A percentile compares a stretch with the other conserved stretches of the same genome.
Conservation (phyloP, 352 stramenopile species). For the Salisapilia sapeloensis region DNA sequence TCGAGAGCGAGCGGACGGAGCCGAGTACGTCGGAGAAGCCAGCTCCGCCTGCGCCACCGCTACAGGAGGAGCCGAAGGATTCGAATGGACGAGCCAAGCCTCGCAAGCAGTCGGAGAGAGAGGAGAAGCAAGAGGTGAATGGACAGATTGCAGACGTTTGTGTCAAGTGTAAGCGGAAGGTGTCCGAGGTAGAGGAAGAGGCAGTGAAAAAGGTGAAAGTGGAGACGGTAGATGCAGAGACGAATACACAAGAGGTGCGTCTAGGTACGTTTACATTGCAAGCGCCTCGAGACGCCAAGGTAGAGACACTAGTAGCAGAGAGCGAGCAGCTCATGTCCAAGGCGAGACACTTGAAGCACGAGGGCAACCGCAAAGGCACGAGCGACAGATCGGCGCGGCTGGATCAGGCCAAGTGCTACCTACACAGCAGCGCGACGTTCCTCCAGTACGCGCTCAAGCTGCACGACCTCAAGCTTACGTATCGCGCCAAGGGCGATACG, state of each 20-base stretch:
- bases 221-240: not conserved
- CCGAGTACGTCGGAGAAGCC: slow-evolving; percentile 5
- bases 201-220: slow-evolving; percentile 1
- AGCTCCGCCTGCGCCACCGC: no score
- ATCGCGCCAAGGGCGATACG: slow-evolving; percentile 45
- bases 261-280: no score
- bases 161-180: no score
- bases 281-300: no score
- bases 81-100: slow-evolving; percentile 3
- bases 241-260: not conserved
- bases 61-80: slow-evolving; percentile 3
- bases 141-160: no score
- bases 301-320: slow-evolving; percentile 30
- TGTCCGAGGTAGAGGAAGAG: no score
- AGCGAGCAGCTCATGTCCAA: slow-evolving; percentile 40
- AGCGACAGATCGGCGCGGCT: slow-evolving; percentile 24
- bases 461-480: slow-evolving; percentile 65
- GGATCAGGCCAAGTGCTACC: slow-evolving; percentile 54
- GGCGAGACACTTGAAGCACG: slow-evolving; percentile 60
- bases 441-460: slow-evolving; percentile 69
- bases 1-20: slow-evolving; percentile 11
- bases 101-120: slow-evolving; percentile 6
- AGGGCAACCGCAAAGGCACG: slow-evolving; percentile 43
- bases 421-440: slow-evolving; percentile 66
- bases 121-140: slow-evolving; percentile 10